Evolutionary conservation across 2,329 filamentous ascomycete species (phyloP).

Genomic region (Aspergillus sp.): DNA sequence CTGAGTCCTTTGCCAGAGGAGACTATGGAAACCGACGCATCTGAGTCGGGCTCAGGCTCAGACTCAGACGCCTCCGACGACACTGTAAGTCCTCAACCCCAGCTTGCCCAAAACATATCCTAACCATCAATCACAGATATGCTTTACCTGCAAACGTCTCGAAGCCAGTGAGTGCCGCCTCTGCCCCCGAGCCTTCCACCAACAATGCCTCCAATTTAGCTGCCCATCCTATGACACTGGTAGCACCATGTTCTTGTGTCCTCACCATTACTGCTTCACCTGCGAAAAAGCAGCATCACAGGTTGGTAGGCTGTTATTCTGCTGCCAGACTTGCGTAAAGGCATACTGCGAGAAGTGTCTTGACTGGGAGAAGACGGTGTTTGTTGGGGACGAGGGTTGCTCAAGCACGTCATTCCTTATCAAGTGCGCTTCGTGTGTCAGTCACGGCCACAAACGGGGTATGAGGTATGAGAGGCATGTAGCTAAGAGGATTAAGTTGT

Average conservation of each 20-base stretch:
- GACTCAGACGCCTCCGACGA: slow-evolving; percentile 41
- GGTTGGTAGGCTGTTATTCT: slow-evolving; percentile 38
- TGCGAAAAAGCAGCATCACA: slow-evolving; percentile 47
- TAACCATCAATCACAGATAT: slow-evolving; percentile 6
- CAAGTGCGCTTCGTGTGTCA: not conserved
- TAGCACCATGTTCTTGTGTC: slow-evolving; percentile 40
- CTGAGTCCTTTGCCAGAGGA: slow-evolving; percentile 39
- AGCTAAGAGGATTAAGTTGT: not conserved
- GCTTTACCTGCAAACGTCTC: slow-evolving; percentile 9
- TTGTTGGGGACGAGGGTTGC: slow-evolving; percentile 36
- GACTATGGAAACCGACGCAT: slow-evolving; percentile 47
- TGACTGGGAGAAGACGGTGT: slow-evolving; percentile 44
- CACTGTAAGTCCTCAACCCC: slow-evolving; percentile 17
- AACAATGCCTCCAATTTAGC: slow-evolving; percentile 38
- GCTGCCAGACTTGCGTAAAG: slow-evolving; percentile 50
- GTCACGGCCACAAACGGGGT: not conserved
- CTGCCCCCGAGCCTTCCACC: slow-evolving; percentile 52
- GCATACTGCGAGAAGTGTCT: slow-evolving; percentile 56
- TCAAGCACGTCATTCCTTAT: not conserved
- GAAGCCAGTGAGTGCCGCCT: slow-evolving; percentile 14
- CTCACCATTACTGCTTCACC: slow-evolving; percentile 50
- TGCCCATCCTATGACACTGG: not conserved
- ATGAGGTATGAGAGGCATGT: not conserved
- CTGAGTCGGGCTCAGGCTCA: not conserved
- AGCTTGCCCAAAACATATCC: too few relatives aligned